Base-by-base conservation (phyloP, 768 basidiomycete species). In the Imleria badia region DNA sequence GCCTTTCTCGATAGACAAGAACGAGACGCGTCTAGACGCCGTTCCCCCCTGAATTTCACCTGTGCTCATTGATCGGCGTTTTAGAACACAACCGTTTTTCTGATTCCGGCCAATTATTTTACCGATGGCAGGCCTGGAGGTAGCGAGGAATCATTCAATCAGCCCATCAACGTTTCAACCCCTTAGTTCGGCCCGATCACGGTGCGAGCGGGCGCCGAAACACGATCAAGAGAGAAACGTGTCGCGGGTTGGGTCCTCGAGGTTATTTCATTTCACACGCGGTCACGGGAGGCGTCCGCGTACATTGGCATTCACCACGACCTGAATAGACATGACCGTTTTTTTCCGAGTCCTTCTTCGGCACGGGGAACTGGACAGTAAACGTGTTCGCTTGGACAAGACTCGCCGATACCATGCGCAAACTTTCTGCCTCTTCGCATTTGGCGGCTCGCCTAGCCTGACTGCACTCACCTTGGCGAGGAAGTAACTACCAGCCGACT, bases 301-400 rank as follows among this genome's bases (percentile, higher is more conserved):
- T 22, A 12, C 30, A 14, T 13, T 6, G 20, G 34, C 34, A 22
- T 36, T 13, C 34, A 51, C 38, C 20, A 19, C 23, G n/a, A 42
- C n/a, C 13, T 3, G 30, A 8, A 31, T 2, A 19, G 19, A 12
- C 30, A 46, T 2, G 30, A 13, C 12, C 6, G 3, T n/a, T n/a
- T 34, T 7, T 35, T 33, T 6, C 26, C 26, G 26, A 26, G 26
- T 14, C 10, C 15, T 49, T 45, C 6, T 15, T 48, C 22, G 23
- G 45, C 33, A 48, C 45, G 33, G 33, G 10, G 45, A 20, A 49
- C 26, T 23, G 33, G 23, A 29, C 34, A 7, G 17, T 13, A 19
- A 31, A 56, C 34, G 39, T 42, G 55, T 17, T 47, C 55, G 54
- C 54, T 56, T 56, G 55, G 45, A 31, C 41, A n/a, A 26, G 45